phyloP scores from a whole-genome alignment of 2,329 filamentous ascomycete genomes.

The Lasiodiplodia gonubiensis region DNA sequence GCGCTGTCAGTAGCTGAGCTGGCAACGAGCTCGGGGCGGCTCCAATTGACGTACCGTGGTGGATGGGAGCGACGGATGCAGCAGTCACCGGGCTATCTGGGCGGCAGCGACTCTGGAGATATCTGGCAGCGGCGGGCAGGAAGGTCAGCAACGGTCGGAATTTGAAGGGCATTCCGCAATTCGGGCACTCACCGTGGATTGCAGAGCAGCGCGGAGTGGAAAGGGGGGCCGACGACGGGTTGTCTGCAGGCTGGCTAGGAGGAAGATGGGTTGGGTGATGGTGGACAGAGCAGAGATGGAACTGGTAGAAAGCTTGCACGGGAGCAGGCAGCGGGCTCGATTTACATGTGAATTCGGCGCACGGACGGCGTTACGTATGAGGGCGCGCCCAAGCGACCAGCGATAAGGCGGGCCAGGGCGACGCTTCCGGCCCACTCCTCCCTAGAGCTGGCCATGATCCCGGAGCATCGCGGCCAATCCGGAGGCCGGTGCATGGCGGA shows the following conservation, averaged over 20 bases:
- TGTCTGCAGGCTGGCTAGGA: background rate
- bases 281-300: conserved; percentile 10
- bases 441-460: too few species aligned
- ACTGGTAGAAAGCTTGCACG: conserved; percentile 18
- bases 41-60: conserved; percentile 2
- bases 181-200: conserved; percentile 9
- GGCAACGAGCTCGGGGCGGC: background rate
- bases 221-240: background rate
- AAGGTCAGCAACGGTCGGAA: conserved; percentile 23
- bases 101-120: background rate
- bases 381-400: conserved; percentile 19
- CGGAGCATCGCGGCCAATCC: conserved; percentile 11
- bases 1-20: conserved; percentile 12
- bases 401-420: conserved; percentile 25
- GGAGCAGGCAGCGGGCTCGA: background rate
- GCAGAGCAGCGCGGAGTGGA: background rate
- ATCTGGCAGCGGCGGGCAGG: conserved; percentile 16
- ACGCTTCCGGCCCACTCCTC: conserved; percentile 23
- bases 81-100: background rate
- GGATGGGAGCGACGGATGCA: background rate
- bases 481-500: conserved; percentile 1
- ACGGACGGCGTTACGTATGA: conserved; percentile 24
- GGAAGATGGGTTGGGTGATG: conserved; percentile 16
- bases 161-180: conserved; percentile 25
- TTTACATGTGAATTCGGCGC: conserved; percentile 10